Evolutionary conservation across 768 basidiomycete genomes (phyloP).

Genomic region (Agaricus sinodeliciosus): DNA sequence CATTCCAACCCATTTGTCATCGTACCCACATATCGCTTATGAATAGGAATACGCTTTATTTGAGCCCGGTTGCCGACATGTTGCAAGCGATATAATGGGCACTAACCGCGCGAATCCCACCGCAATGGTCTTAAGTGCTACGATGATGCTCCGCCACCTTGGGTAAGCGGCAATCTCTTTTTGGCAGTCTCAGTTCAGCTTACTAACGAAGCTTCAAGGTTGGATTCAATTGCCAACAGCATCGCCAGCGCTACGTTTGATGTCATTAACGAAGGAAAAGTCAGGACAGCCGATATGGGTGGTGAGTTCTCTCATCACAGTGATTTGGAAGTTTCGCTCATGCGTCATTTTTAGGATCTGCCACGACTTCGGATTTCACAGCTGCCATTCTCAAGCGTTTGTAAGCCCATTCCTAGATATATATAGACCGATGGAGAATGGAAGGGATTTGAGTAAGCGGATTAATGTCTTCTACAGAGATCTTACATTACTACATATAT

Average conservation of each 20-base stretch:
- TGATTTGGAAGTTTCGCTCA: conserved; percentile 6
- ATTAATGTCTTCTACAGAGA: background rate
- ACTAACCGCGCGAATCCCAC: conserved; percentile 95
- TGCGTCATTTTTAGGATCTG: conserved; percentile 47
- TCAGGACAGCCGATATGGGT: conserved; percentile 93
- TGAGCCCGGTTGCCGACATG: conserved; percentile 96
- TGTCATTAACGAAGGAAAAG: conserved; percentile 82
- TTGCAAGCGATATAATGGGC: conserved; percentile 94
- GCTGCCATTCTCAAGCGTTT: conserved; percentile 83
- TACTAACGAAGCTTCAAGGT: conserved; percentile 33
- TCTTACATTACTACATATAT: conserved; percentile 10
- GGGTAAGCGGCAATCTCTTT: conserved; percentile 47
- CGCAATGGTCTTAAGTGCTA: conserved; percentile 94
- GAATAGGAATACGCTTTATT: conserved; percentile 91
- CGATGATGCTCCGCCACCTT: conserved; percentile 96
- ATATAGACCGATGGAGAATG: conserved; percentile 10
- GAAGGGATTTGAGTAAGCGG: conserved; percentile 10
- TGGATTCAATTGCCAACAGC: conserved; percentile 88
- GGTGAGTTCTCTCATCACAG: conserved; percentile 43
- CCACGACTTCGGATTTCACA: conserved; percentile 94
- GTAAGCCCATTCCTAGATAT: conserved; percentile 19
- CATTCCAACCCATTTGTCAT: background rate
- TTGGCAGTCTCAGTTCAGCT: conserved; percentile 7
- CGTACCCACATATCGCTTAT: conserved; percentile 11
- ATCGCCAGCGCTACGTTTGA: conserved; percentile 91